Conservation (phyloP, 164 flowering plant genomes). For the Pachysandra terminalis region DNA sequence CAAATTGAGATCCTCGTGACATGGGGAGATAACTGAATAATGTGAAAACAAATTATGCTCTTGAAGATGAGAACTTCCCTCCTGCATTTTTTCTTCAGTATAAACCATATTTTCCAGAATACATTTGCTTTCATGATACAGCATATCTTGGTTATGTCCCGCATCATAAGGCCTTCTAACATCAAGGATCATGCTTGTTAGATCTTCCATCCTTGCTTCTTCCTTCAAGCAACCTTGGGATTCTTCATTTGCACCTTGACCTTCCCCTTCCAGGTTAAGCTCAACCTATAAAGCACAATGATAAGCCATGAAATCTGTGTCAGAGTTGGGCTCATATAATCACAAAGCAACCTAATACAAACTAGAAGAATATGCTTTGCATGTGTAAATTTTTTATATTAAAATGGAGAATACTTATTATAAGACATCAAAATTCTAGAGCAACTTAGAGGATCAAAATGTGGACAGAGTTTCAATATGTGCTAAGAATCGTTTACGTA, state of each 20-base stretch:
- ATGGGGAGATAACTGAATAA: constrained; percentile 26
- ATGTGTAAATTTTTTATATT: not conserved
- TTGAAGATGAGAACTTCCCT: constrained; percentile 14
- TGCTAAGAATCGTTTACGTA: too few species aligned
- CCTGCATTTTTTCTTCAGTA: constrained; percentile 19
- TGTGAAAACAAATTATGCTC: constrained; percentile 17
- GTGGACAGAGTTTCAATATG: too few species aligned
- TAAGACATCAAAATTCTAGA: not conserved
- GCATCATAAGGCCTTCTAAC: constrained; percentile 2
- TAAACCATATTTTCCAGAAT: constrained; percentile 13
- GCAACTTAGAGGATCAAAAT: not conserved
- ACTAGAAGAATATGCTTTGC: not conserved
- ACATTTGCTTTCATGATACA: constrained; percentile 9
- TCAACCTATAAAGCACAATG: constrained; percentile 31
- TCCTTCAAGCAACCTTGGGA: constrained; percentile 25
- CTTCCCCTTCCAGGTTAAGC: constrained; percentile 14
- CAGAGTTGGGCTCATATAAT: constrained; percentile 2
- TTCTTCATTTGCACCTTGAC: constrained; percentile 16
- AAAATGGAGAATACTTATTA: not conserved
- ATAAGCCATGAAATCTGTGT: constrained; percentile 4
- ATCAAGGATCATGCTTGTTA: constrained; percentile 15
- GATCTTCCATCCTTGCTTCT: constrained; percentile 15
- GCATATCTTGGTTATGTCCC: constrained; percentile 14
- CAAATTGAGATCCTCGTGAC: constrained; percentile 18
- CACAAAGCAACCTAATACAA: not conserved